Percentiles rank a stretch among this genome's conserved stretches.
Evolutionary conservation across 192 early-diverging fungal genomes (phyloP).

Genomic region (Coemansia sp.): DNA sequence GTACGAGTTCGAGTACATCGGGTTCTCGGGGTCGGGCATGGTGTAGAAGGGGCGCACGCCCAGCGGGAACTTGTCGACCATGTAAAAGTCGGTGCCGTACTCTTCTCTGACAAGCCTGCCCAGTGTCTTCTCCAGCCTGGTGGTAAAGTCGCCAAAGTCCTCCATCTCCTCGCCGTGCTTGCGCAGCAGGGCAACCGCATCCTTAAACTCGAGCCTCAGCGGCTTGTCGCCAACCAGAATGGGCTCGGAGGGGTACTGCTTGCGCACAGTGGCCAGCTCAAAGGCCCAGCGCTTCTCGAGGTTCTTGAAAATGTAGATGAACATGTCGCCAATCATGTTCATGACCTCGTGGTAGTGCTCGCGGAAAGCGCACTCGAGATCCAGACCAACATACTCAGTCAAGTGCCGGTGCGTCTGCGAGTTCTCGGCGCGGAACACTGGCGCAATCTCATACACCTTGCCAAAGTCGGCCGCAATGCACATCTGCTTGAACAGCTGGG

Average conservation of each 20-base stretch:
- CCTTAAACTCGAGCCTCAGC: conserved; percentile 79
- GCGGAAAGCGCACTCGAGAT: conserved; percentile 98
- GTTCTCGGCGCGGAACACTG: conserved; percentile 99
- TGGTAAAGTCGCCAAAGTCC: conserved; percentile 92
- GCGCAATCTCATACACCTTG: conserved; percentile 96
- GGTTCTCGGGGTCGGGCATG: conserved; percentile 90
- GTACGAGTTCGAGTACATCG: conserved; percentile 96
- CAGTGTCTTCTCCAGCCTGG: conserved; percentile 79
- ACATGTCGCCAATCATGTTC: conserved; percentile 88
- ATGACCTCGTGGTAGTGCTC: conserved; percentile 99
- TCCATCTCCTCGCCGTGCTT: conserved; percentile 85
- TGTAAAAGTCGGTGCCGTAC: conserved; percentile 98
- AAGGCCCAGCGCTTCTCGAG: conserved; percentile 75
- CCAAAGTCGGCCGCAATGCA: conserved; percentile 96
- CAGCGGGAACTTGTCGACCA: conserved; percentile 99
- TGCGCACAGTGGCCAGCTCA: conserved; percentile 83
- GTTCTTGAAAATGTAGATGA: conserved; percentile 89
- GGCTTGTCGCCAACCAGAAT: conserved; percentile 84
- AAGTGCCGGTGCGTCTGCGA: conserved; percentile 97
- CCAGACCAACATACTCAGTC: conserved; percentile 98
- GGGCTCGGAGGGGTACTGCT: conserved; percentile 91
- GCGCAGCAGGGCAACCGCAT: conserved; percentile 86
- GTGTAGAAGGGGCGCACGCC: conserved; percentile 97
- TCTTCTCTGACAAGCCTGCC: conserved; percentile 89
- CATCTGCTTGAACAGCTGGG: conserved; percentile 99